These are phyloP conservation scores for Trichoderma hamatum DNA, from an alignment of 2,329 filamentous ascomycete species.

Conservation along the genomic window DNA sequence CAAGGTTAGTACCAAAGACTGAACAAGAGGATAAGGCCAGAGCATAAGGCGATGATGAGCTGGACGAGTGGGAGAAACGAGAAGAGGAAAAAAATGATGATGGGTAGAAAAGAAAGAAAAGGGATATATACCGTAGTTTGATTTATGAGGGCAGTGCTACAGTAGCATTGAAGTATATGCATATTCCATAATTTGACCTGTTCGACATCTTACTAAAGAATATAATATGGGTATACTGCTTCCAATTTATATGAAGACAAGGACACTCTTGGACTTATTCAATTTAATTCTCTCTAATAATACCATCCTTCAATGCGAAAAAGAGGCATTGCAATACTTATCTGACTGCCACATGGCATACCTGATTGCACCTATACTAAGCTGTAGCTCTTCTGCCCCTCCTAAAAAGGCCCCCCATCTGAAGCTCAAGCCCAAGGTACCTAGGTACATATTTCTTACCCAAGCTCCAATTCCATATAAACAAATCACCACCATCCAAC, in stretches of 20 bases:
- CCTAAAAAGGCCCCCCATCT: neutral
- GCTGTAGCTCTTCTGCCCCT: neutral
- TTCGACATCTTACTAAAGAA: too few species aligned
- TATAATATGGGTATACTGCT: too few species aligned
- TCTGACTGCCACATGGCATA: too few species aligned
- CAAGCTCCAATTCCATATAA: neutral
- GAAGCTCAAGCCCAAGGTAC: neutral
- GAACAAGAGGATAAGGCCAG: neutral
- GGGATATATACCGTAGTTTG: neutral
- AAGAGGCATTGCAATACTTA: too few species aligned
- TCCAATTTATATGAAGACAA: too few species aligned
- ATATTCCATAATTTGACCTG: neutral
- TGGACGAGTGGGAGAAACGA: neutral
- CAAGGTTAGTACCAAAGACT: neutral
- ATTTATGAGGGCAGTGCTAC: neutral
- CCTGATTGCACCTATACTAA: too few species aligned
- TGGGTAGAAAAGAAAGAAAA: neutral
- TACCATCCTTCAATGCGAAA: too few species aligned
- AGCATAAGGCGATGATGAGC: neutral
- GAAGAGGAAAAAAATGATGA: neutral
- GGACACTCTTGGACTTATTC: too few species aligned
- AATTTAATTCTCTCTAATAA: accelerated
- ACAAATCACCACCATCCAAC: neutral
- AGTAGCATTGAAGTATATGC: neutral
- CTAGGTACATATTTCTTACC: neutral